Base-by-base conservation (phyloP, 164 flowering plant genomes). In the Santalum album region DNA sequence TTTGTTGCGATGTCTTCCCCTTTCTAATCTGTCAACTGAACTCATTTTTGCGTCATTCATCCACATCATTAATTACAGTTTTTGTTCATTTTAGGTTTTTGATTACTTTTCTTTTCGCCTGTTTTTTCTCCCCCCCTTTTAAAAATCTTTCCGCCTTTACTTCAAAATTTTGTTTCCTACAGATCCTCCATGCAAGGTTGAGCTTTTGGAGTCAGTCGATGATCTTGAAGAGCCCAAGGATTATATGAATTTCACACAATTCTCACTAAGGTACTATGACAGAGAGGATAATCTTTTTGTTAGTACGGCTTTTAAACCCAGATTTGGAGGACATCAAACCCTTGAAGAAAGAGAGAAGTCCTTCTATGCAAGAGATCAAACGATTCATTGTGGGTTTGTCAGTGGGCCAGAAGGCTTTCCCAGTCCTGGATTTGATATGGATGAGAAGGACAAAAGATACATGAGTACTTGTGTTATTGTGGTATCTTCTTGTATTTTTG, bases 401-500 rank as follows among this genome's bases (percentile, higher is more conserved):
- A 75, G 78, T 59, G 92, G 81, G 52, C 73, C 78, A 29, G 71
- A 68, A 29, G 86, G 78, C 40, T 76, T 54, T 40, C 70, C 69
- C 27, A 84, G 84, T 72, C 74, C 83, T 58, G 91, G 96, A 44
- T 92, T 86, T 71, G 87, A 92, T 61, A 59, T 92, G 63, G 73
- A 65, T 47, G 78, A 72, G 63, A 67, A 75, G 42, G 99, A 92
- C 59, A 76, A 59, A 65, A 54, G 60, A 29, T 86, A 68, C 70
- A 84, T 89, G 96, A 71, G 56, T 39, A 67, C 75, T 26, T 89
- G 99, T 65, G 64, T 17, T 25, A 66, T 89, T 64, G 94, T 65
- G 32, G 98, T 92, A 24, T 86, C 98, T 26, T 92, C 96, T 36
- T 87, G 99, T 75, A 92, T 92, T 51, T 92, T 92, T 75, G 99